Conservation (phyloP, 768 basidiomycete genomes). For the Tephrocybe sp. region DNA sequence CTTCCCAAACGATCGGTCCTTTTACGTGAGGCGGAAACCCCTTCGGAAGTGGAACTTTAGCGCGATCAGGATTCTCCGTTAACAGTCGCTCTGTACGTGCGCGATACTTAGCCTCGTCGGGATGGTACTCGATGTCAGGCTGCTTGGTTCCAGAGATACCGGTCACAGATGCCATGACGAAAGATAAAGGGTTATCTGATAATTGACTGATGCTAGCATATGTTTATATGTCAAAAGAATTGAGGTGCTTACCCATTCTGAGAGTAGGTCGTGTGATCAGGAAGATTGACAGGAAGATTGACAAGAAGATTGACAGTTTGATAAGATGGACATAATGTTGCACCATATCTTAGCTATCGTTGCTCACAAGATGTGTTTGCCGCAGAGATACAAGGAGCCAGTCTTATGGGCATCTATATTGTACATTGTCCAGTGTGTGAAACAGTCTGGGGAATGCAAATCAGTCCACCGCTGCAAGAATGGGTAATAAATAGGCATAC, state of each 20-base stretch:
- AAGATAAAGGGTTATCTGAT: not conserved
- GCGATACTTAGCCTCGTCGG: conserved; percentile 37
- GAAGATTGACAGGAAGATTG: not conserved
- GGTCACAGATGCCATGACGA: conserved; percentile 5
- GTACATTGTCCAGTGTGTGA: no score
- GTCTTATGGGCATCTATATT: no score
- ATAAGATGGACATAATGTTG: no score
- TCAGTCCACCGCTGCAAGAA: no score
- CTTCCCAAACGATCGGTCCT: conserved; percentile 47
- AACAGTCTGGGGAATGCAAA: no score
- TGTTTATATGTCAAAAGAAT: not conserved
- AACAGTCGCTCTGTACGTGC: conserved; percentile 38
- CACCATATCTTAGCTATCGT: no score
- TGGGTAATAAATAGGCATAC: no score
- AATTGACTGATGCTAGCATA: not conserved
- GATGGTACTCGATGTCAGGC: conserved; percentile 45
- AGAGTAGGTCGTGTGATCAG: not conserved
- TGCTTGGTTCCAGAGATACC: conserved; percentile 18
- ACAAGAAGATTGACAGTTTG: not conserved
- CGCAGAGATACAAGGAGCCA: no score
- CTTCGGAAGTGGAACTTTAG: conserved; percentile 32
- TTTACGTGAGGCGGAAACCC: conserved; percentile 35
- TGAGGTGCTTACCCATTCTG: no score
- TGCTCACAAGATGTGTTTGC: no score
- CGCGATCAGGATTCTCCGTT: conserved; percentile 35